Percentiles rank a stretch among this genome's conserved stretches.
These are phyloP conservation scores for Adansonia digitata DNA, from an alignment of 345 rosid species.

Conservation along the genomic window DNA sequence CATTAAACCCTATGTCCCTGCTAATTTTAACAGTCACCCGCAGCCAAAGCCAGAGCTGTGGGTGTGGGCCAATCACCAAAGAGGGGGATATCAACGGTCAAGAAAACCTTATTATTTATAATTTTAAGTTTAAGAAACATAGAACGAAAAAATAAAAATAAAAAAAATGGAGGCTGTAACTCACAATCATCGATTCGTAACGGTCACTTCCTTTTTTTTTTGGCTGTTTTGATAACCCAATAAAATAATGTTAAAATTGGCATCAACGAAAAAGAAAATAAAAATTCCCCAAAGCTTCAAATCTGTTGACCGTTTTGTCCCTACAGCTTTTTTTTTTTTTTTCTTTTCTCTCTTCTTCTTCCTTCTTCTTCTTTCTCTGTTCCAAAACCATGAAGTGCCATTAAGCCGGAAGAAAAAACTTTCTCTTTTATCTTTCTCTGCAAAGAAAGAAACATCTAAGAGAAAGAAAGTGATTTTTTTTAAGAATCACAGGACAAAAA, in stretches of 20 bases:
- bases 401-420: conserved; percentile 9
- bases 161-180: conserved; percentile 18
- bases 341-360: conserved; percentile 11
- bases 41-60: too few species aligned
- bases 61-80: too few species aligned
- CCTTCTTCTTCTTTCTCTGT: conserved; percentile 12
- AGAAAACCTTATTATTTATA: background rate
- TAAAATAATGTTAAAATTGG: too few species aligned
- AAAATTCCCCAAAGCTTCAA: conserved; percentile 24
- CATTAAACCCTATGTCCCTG: too few species aligned
- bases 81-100: conserved; percentile 10
- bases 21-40: too few species aligned
- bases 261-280: too few species aligned
- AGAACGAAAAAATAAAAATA: background rate
- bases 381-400: conserved; percentile 24
- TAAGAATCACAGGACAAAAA: background rate
- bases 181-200: conserved; percentile 26
- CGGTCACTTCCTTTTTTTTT: conserved; percentile 61
- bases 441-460: background rate
- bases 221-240: too few species aligned
- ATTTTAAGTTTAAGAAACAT: background rate
- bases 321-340: conserved; percentile 21
- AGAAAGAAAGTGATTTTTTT: background rate
- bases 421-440: background rate
- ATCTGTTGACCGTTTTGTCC: conserved; percentile 35